These are phyloP conservation scores for Ceratocystis colombiana DNA, from an alignment of 2,329 filamentous ascomycete species.

Conservation along the genomic window DNA sequence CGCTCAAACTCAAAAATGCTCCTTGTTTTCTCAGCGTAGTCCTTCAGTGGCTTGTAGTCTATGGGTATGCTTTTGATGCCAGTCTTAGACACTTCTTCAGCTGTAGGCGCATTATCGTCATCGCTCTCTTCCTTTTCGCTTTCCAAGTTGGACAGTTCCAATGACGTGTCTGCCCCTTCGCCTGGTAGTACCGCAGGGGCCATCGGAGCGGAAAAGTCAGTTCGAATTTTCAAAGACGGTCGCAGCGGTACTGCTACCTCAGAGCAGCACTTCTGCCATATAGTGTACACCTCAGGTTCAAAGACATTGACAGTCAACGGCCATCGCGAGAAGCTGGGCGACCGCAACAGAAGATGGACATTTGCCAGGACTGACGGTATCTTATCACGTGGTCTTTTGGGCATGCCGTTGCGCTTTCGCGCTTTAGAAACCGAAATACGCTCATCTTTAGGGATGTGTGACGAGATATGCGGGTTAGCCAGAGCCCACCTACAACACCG, in stretches of 20 bases:
- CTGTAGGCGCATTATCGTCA: background rate
- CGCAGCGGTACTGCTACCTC: conserved; percentile 41
- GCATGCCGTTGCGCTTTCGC: conserved; percentile 44
- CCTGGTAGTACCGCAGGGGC: conserved; percentile 15
- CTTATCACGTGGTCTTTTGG: conserved; percentile 48
- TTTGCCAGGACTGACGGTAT: conserved; percentile 65
- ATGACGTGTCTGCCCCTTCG: conserved; percentile 4
- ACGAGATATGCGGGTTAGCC: conserved; percentile 70
- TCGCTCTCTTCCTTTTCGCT: conserved; percentile 5
- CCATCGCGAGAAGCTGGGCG: conserved; percentile 72
- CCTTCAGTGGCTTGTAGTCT: conserved; percentile 45
- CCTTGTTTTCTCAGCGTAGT: conserved; percentile 47
- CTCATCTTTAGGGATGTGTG: conserved; percentile 59
- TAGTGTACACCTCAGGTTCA: conserved; percentile 52
- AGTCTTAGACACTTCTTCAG: conserved; percentile 29
- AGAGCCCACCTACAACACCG: conserved; percentile 64
- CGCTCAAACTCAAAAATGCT: conserved; percentile 47
- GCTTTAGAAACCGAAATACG: conserved; percentile 46
- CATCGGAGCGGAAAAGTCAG: conserved; percentile 41
- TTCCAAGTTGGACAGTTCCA: background rate
- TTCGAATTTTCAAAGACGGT: conserved; percentile 42
- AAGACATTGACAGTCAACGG: conserved; percentile 77
- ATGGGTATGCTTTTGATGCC: conserved; percentile 47
- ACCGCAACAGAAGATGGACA: conserved; percentile 67
- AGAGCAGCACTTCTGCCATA: conserved; percentile 55